Evolutionary conservation across 495 filamentous ascomycete species (phyloP).

Genomic region (Aspergillus saccharolyticus): DNA sequence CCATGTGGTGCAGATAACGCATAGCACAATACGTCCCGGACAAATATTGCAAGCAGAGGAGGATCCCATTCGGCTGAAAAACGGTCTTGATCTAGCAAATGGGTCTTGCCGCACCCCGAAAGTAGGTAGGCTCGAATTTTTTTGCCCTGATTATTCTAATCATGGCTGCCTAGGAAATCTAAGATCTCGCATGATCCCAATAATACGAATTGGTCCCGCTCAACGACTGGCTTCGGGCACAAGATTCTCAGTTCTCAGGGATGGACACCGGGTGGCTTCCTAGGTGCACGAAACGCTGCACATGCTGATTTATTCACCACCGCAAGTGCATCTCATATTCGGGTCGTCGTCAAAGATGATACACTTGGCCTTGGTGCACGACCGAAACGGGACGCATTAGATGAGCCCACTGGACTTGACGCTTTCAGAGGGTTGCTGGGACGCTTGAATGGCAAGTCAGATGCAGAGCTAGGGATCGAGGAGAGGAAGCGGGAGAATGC

Average conservation of each 20-base stretch:
- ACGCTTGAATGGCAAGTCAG: conserved; percentile 80
- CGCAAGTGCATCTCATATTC: conserved; percentile 72
- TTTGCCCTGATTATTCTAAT: not conserved
- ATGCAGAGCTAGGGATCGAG: conserved; percentile 61
- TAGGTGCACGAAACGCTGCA: conserved; percentile 67
- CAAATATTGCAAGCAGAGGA: not conserved
- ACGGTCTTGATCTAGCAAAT: conserved; percentile 34
- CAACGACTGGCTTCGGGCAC: conserved; percentile 78
- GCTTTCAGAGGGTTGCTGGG: conserved; percentile 80
- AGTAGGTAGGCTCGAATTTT: conserved; percentile 41
- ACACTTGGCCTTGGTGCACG: conserved; percentile 84
- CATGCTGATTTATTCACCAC: conserved; percentile 71
- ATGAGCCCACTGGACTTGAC: conserved; percentile 74
- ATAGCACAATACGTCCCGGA: not conserved
- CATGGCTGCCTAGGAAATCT: conserved; percentile 52
- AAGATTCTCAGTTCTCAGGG: conserved; percentile 79
- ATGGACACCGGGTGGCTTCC: conserved; percentile 77
- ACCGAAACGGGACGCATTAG: conserved; percentile 48
- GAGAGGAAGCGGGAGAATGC: conserved; percentile 54
- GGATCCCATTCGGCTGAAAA: not conserved
- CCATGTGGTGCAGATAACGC: not conserved
- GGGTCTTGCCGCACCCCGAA: conserved; percentile 70
- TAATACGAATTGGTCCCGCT: conserved; percentile 84
- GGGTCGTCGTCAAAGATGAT: conserved; percentile 78
- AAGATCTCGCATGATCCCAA: conserved; percentile 89